These are phyloP conservation scores for Abortiporus biennis DNA, from an alignment of 1,284 basidiomycete species.

Conservation along the genomic window DNA sequence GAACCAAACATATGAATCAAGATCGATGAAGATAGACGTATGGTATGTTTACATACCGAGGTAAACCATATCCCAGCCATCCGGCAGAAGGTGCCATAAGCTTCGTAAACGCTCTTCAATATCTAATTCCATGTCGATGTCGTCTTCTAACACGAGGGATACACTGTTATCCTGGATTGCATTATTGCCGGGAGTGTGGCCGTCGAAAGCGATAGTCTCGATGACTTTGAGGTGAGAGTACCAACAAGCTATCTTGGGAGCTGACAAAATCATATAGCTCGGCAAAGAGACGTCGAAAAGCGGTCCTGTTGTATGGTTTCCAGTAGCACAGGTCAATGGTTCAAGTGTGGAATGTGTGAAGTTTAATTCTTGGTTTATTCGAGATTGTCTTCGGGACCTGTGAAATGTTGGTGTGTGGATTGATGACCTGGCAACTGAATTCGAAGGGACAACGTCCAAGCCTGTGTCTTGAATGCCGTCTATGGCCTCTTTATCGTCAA, in stretches of 20 bases:
- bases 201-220: conserved; percentile 30
- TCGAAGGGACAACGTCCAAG: conserved; percentile 16
- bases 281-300: conserved; percentile 33
- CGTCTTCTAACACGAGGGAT: conserved; percentile 69
- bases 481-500: too few species aligned
- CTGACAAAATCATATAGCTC: conserved; percentile 44
- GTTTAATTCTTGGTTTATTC: too few species aligned
- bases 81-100: conserved; percentile 54
- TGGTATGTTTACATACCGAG: conserved; percentile 39
- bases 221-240: conserved; percentile 63
- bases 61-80: conserved; percentile 71
- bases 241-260: conserved; percentile 67
- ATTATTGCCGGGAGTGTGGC: conserved; percentile 15
- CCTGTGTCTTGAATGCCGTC: too few species aligned
- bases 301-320: conserved; percentile 35
- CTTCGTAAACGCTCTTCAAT: conserved; percentile 40
- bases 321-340: conserved; percentile 43
- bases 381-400: too few species aligned
- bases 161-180: conserved; percentile 20
- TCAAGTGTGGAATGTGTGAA: neutral
- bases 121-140: conserved; percentile 73
- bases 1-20: conserved; percentile 1
- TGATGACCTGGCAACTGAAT: neutral
- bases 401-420: neutral
- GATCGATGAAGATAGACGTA: conserved; percentile 1